Conservation (phyloP, 2,329 filamentous ascomycete species). For the Trichoderma asperellum region DNA sequence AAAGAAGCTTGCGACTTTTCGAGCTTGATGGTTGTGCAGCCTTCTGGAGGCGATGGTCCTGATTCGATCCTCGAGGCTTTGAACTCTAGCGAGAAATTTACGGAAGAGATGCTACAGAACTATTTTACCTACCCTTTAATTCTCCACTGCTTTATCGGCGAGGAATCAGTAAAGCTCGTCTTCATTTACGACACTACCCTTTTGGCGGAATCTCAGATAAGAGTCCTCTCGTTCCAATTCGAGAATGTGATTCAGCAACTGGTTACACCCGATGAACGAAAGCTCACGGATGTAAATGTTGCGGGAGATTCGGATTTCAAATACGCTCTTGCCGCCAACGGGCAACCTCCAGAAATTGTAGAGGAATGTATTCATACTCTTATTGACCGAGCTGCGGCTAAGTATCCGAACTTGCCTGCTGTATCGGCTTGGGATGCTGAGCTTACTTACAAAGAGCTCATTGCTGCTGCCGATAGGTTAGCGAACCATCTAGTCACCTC, state of each 20-base stretch:
- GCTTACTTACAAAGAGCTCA: slow-evolving; percentile 31
- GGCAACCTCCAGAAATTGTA: neutral
- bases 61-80: neutral
- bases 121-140: slow-evolving; percentile 24
- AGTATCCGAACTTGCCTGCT: neutral
- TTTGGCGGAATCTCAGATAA: neutral
- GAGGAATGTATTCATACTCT: slow-evolving; percentile 8
- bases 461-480: neutral
- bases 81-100: neutral
- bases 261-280: neutral
- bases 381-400: neutral
- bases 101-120: neutral
- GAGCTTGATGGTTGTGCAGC: slow-evolving; percentile 29
- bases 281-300: neutral
- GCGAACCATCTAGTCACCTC: neutral
- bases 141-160: slow-evolving; percentile 10
- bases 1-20: slow-evolving; percentile 26
- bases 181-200: slow-evolving; percentile 2
- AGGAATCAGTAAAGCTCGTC: neutral
- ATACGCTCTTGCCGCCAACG: neutral
- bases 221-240: slow-evolving; percentile 4
- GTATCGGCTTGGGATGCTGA: slow-evolving; percentile 34
- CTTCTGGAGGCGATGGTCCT: neutral
- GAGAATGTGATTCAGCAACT: slow-evolving; percentile 22
- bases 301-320: neutral